Percentiles rank a stretch among this genome's conserved stretches.
phyloP scores from a whole-genome alignment of 148 eudicot species.

The Rhododendron molle region DNA sequence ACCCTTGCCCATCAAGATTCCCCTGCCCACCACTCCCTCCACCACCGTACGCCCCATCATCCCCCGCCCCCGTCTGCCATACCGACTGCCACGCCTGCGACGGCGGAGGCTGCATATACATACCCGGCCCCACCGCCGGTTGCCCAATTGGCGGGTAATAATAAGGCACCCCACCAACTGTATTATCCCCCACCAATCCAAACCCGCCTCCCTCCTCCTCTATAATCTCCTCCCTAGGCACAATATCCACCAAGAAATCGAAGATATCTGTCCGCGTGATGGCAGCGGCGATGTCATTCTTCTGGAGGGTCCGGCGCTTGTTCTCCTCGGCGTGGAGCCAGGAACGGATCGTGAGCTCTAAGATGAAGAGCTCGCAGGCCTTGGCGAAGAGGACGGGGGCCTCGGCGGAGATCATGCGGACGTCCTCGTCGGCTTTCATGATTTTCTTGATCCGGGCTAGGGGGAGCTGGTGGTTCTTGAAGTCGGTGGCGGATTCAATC shows the following conservation, averaged over 20 bases:
- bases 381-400: conserved; percentile 80
- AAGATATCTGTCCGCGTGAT: conserved; percentile 77
- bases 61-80: conserved; percentile 61
- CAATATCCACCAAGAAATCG: conserved; percentile 81
- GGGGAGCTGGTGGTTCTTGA: conserved; percentile 85
- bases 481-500: conserved; percentile 66
- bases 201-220: conserved; percentile 40
- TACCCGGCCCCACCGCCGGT: conserved; percentile 39
- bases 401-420: conserved; percentile 88
- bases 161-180: conserved; percentile 70
- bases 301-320: conserved; percentile 76
- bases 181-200: conserved; percentile 19
- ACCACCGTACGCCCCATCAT: conserved; percentile 41
- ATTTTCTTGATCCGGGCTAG: conserved; percentile 82
- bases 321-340: conserved; percentile 93
- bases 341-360: conserved; percentile 72
- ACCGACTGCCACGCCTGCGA: conserved; percentile 86
- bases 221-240: conserved; percentile 72
- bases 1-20: conserved; percentile 64
- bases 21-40: conserved; percentile 41
- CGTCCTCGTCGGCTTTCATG: conserved; percentile 94
- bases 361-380: conserved; percentile 85
- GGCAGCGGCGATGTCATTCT: conserved; percentile 78
- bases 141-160: conserved; percentile 69
- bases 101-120: conserved; percentile 53